Base-by-base conservation (phyloP, 208 protist genomes). In the Zelonia costaricensis region DNA sequence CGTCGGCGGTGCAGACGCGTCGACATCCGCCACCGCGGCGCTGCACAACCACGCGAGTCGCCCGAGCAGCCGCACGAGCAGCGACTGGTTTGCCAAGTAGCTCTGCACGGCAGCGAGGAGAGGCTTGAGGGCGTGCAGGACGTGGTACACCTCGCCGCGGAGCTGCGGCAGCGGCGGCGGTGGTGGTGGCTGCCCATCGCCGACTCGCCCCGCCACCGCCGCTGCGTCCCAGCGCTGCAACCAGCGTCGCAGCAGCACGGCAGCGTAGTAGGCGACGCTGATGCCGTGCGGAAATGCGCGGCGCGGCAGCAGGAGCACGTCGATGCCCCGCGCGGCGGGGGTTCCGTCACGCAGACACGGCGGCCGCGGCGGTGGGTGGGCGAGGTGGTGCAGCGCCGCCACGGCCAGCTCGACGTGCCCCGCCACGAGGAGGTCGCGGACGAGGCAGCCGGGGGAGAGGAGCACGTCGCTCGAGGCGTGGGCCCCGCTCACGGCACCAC, bases 281-380 rank as follows among this genome's bases (percentile, higher is more conserved):
- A 84, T 63, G 25, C 52, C 2, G n/a, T 45, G 43, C 51, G 75
- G 62, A 22, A 87, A 71, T 1, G 74, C 76, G 28, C 57, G 58
- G 20, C 73, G 66, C 4, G 86, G 82, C 0, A 80, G 64, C 38
- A 88, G 73, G 33, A 85, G 78, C n/a, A 92, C 86, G 62, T 89
- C 80, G 9, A 86, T 39, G 31, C 58, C 64, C 45, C 27, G 49
- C n/a, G 25, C 6, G 9, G 28, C 57, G 18, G 33, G 43, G 18
- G 30, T 51, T 44, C 31, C 40, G 20, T 52, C 46, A 15, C 20
- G 4, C 25, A 40, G 27, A 4, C 12, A 36, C 18, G 18, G 12
- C 43, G 2, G 30, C 38, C 3, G 9, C 18, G 42, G 16, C 4
- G 39, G 45, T n/a, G 33, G 15, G 0, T 43, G 23, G 30, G 61